Evolutionary conservation across 352 stramenopile genomes (phyloP).

Genomic region (Pythium monospermum): DNA sequence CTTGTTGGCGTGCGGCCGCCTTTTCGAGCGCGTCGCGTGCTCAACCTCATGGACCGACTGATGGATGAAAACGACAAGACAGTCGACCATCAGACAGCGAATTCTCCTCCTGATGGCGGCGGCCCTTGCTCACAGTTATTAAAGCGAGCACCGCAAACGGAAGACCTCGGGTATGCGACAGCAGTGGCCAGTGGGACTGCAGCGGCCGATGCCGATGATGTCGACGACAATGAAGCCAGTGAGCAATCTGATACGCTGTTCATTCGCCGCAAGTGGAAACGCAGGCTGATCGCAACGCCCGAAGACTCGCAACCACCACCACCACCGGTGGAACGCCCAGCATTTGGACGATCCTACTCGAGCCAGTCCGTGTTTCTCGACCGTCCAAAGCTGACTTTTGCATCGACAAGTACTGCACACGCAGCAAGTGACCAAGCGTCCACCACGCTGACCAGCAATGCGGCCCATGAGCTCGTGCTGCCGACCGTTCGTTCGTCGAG

Average conservation of each 20-base stretch:
- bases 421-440: slow-evolving; percentile 6
- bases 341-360: slow-evolving; percentile 21
- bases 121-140: no score
- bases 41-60: slow-evolving; percentile 13
- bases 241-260: slow-evolving; percentile 4
- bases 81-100: no score
- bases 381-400: slow-evolving; percentile 9
- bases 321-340: background rate
- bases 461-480: slow-evolving; percentile 25
- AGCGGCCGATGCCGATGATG: background rate
- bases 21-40: slow-evolving; percentile 5
- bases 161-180: background rate
- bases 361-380: slow-evolving; percentile 23
- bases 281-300: background rate
- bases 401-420: background rate
- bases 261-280: slow-evolving; percentile 31
- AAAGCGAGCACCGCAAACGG: no score
- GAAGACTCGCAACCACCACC: background rate
- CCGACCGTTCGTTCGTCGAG: slow-evolving; percentile 45
- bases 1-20: background rate
- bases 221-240: background rate
- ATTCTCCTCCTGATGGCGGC: no score
- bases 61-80: background rate
- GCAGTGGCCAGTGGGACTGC: background rate
- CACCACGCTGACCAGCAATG: background rate